These are phyloP conservation scores for Vanrija sp. DNA, from an alignment of 1,284 basidiomycete species.

Conservation along the genomic window DNA sequence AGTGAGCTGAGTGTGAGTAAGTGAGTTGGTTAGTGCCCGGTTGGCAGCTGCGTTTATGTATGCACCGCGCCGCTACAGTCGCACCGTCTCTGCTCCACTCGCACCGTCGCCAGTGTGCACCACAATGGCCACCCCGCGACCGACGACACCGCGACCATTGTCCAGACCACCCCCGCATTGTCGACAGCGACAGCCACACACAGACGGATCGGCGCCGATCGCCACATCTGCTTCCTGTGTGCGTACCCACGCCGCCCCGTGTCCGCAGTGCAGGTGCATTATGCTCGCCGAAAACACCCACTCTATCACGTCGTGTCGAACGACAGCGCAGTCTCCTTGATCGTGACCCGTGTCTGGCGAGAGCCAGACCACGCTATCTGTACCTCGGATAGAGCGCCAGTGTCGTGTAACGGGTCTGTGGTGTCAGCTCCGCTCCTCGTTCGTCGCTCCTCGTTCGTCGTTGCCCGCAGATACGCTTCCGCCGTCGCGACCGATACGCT, in stretches of 20 bases:
- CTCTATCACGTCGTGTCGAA: constrained; percentile 60
- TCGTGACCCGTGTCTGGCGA: constrained; percentile 72
- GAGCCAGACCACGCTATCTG: constrained; percentile 77
- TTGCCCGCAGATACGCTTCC: not conserved
- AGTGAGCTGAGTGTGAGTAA: too few species aligned
- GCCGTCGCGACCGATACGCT: not conserved
- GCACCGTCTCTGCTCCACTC: too few species aligned
- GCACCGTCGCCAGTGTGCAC: too few species aligned
- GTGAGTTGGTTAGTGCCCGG: too few species aligned
- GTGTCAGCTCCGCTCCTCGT: not conserved
- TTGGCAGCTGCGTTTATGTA: too few species aligned
- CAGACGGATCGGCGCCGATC: not conserved
- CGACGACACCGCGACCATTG: not conserved
- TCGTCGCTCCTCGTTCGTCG: not conserved
- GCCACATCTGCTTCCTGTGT: too few species aligned
- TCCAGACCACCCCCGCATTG: not conserved
- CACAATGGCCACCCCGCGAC: too few species aligned
- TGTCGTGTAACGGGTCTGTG: constrained; percentile 64
- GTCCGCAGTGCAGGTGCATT: too few species aligned
- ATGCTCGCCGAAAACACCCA: too few species aligned
- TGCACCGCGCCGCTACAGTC: too few species aligned
- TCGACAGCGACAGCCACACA: not conserved
- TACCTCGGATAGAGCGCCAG: constrained; percentile 67
- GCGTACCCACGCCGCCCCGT: too few species aligned
- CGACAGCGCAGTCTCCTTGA: constrained; percentile 72